These are phyloP conservation scores for Viscum album DNA, from an alignment of 177 flowering plant genomes.

Conservation along the genomic window DNA sequence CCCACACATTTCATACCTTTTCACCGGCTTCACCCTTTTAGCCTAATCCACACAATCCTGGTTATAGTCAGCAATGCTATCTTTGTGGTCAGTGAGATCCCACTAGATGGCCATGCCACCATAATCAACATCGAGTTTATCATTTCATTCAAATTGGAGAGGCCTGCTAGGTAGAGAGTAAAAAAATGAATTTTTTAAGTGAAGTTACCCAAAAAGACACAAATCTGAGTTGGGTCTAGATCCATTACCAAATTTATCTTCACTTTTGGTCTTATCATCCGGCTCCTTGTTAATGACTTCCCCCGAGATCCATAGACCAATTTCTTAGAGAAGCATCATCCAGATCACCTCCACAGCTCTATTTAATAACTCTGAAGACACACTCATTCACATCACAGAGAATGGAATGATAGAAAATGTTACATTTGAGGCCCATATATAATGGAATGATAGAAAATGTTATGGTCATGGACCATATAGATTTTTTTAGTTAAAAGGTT, in stretches of 20 bases:
- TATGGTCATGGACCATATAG: no score
- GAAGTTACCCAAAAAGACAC: not conserved
- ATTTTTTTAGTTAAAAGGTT: no score
- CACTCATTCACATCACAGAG: no score
- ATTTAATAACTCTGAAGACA: constrained; percentile 39
- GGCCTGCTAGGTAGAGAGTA: constrained; percentile 14
- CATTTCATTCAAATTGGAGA: constrained; percentile 67
- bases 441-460: no score
- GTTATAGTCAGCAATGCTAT: constrained; percentile 94
- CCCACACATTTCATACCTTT: constrained; percentile 92
- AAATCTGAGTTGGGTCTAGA: no score
- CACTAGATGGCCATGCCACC: constrained; percentile 84
- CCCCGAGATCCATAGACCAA: constrained; percentile 80
- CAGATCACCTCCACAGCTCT: constrained; percentile 58
- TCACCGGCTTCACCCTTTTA: constrained; percentile 54
- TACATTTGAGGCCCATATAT: no score
- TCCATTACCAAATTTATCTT: constrained; percentile 55
- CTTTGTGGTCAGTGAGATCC: constrained; percentile 92
- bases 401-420: no score
- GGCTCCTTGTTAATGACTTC: constrained; percentile 45
- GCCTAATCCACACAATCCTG: constrained; percentile 96
- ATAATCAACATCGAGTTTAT: constrained; percentile 82
- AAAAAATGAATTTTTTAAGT: not conserved
- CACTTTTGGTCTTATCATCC: constrained; percentile 60
- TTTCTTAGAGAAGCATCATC: constrained; percentile 47